Conservation (phyloP, 805 yeast species). For the Metschnikowia borealis region DNA sequence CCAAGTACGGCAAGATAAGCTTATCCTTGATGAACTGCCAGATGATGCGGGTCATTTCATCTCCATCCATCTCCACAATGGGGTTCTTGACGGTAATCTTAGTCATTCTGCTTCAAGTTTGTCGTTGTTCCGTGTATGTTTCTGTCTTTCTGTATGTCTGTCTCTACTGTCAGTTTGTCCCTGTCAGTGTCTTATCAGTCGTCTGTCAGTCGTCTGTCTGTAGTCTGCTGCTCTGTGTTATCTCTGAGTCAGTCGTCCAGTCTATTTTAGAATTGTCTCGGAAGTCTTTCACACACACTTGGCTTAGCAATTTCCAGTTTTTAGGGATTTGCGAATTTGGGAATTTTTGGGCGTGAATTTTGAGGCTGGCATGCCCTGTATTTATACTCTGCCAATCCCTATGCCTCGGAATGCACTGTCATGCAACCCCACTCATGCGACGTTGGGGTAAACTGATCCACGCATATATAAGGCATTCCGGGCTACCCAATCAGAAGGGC, state of each 20-base stretch:
- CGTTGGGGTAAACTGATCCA: neutral
- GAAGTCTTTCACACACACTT: too few relatives aligned
- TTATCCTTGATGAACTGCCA: constrained; percentile 72
- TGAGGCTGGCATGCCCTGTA: neutral
- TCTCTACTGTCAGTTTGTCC: too few relatives aligned
- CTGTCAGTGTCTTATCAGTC: too few relatives aligned
- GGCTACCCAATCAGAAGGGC: too few relatives aligned
- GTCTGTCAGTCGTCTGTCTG: too few relatives aligned
- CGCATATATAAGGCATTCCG: too few relatives aligned
- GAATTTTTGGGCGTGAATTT: neutral
- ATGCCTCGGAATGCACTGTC: constrained; percentile 1
- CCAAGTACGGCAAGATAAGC: constrained; percentile 64
- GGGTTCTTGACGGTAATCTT: constrained; percentile 72
- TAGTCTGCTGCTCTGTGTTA: too few relatives aligned
- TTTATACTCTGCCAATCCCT: neutral
- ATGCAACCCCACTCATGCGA: constrained; percentile 4
- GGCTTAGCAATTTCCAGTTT: too few relatives aligned
- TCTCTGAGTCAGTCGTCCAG: too few relatives aligned
- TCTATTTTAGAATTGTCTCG: too few relatives aligned
- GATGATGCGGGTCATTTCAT: constrained; percentile 82
- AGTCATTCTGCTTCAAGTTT: neutral
- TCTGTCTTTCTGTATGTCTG: too few relatives aligned
- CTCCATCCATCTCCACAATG: constrained; percentile 78
- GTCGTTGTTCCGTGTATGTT: neutral
- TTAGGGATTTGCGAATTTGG: too few relatives aligned